Base-by-base conservation (phyloP, 441 rosid species). In the Euphorbia schlechtendalii region DNA sequence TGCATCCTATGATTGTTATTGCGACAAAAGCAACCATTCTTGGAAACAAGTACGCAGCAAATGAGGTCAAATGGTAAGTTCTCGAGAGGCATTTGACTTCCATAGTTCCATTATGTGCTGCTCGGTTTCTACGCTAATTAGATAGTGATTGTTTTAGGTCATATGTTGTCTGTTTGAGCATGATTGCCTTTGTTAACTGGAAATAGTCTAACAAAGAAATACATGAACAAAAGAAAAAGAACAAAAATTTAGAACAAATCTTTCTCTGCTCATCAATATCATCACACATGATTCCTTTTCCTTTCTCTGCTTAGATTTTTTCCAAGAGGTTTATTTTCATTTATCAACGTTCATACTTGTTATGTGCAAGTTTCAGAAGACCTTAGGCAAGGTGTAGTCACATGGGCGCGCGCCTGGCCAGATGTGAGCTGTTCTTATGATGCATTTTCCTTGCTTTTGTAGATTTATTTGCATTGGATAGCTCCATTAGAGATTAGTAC, bases 1-100 rank as follows among this genome's bases (percentile, higher is more conserved):
- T 73, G 71, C 92, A 89, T 77, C 86, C 96, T 61, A 56, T 89
- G 78, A 84, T 92, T 64, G 79, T 92, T 57, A 76, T 92, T 48
- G 84, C 83, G 61, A 76, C 89, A 49, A 92, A 87, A 71, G 69
- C 84, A 59, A 69, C 84, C 66, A 72, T 82, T 45, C 66, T 81
- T 30, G 86, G 83, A 64, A 79, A 74, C 30, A 75, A 66, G 48
- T 65, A 51, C 69, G 56, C 82, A 54, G 40, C 68, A 22, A 72
- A 80, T 67, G 84, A 78, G 22, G 56, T 30, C 40, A 79, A 66
- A 63, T 30, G 82, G 92, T 87, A 62, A 71, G 82, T 75, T 64
- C 62, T 63, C 45, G 56, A 30, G 66, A 60, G 27, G 45, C 52
- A 32, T 36, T 49, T 56, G 25, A 27, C 5, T 40, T 34, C 41